Conservation (phyloP, 805 yeast species). For the Candida manassasensis region DNA sequence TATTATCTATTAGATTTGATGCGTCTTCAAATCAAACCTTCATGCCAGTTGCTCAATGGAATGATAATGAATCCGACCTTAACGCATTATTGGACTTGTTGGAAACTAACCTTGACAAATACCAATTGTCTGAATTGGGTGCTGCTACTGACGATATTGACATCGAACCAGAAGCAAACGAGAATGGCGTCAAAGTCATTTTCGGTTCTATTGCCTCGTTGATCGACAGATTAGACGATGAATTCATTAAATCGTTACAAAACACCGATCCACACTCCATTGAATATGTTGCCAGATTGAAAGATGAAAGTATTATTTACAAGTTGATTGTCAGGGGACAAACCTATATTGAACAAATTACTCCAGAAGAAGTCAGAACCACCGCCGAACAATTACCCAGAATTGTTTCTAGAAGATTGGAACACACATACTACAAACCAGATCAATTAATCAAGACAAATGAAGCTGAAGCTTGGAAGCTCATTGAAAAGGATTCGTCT, state of each 20-base stretch:
- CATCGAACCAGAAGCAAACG: conserved; percentile 55
- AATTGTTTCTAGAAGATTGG: conserved; percentile 76
- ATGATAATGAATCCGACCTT: conserved; percentile 59
- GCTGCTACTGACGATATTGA: conserved; percentile 65
- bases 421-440: conserved; percentile 91
- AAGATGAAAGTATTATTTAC: conserved; percentile 79
- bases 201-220: conserved; percentile 82
- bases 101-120: conserved; percentile 52
- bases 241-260: conserved; percentile 81
- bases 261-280: conserved; percentile 91
- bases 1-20: conserved; percentile 87
- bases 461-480: conserved; percentile 75
- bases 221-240: conserved; percentile 93
- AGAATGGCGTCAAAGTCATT: conserved; percentile 62
- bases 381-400: conserved; percentile 58
- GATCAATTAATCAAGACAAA: conserved; percentile 60
- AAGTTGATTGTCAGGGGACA: conserved; percentile 78
- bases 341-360: conserved; percentile 69
- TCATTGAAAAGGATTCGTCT: conserved; percentile 26
- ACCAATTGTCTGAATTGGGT: conserved; percentile 76
- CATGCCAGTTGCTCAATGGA: conserved; percentile 83
- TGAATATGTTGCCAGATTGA: conserved; percentile 85
- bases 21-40: conserved; percentile 58
- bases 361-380: conserved; percentile 36
- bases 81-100: conserved; percentile 59